Base-by-base conservation (phyloP, 176 grass and related monocot genomes). In the Triticum dicoccoides region DNA sequence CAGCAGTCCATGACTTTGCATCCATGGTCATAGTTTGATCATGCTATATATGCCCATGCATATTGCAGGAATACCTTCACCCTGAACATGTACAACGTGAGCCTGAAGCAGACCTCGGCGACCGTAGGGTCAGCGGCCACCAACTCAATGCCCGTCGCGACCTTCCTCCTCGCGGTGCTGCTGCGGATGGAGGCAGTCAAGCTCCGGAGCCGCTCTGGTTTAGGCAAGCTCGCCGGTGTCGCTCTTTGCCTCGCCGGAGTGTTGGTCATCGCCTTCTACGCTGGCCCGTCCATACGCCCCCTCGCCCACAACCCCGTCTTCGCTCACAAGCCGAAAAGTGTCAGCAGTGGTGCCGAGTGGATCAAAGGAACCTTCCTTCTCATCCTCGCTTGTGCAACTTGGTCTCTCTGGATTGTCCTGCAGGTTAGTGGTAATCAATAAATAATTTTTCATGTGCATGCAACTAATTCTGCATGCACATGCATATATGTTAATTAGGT, bases 381-480 rank as follows among this genome's bases (percentile, higher is more conserved):
- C 73, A 67, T 98, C 6, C 33, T 86, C 2, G 59, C 88, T 1
- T 86, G 87, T 76, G 73, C 69, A n/a, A 64, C 85, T 6, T 98
- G 89, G 93, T 92, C 89, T 7, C 49, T 93, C 45, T 95, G 95
- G 93, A 75, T 93, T n/a, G 88, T 98, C 18, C 75, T 95, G 11
- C 93, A 87, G 89, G 89, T 76, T 51, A 51, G 42, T 18, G 15
- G 1, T 58, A 58, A 1, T 21, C 18, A 59, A 9, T 59, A 59
- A 3, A 59, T 58, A 58, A 58, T 1, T 56, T 56, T 58, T 18
- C 52, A 7, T 56, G 5, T 30, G 25, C 63, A 65, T 65, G 63
- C 61, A 24, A 10, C 39, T 38, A 38, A 38, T 38, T 38, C 35
- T 38, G 35, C 35, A 38, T 38, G 35, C 35, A 38, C 6, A 38